phyloP scores from a whole-genome alignment of 208 protist genomes.

The Trypanosoma platydactyli region DNA sequence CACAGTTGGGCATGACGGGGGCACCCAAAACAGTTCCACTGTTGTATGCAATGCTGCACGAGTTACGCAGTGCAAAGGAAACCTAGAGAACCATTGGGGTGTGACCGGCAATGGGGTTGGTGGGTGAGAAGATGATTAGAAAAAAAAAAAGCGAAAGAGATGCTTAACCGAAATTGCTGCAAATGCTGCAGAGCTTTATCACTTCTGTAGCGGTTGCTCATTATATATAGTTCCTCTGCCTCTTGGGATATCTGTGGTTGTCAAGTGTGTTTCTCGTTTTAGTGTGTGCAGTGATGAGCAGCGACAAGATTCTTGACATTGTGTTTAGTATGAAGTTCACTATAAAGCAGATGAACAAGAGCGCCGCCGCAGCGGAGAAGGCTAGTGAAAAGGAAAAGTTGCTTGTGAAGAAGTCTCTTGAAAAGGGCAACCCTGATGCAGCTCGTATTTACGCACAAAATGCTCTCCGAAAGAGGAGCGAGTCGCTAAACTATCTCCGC shows the following conservation, averaged over 20 bases:
- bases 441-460: conserved; percentile 99
- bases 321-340: conserved; percentile 97
- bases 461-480: conserved; percentile 96
- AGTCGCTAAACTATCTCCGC: conserved; percentile 94
- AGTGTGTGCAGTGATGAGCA: conserved; percentile 48
- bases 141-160: neutral
- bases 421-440: conserved; percentile 96
- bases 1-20: conserved; percentile 71
- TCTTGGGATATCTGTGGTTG: neutral
- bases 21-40: conserved; percentile 71
- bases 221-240: no score
- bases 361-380: conserved; percentile 83
- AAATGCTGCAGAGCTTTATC: no score
- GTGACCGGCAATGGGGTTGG: neutral
- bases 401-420: conserved; percentile 94
- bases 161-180: no score
- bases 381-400: conserved; percentile 92
- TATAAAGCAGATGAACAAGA: conserved; percentile 93
- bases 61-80: conserved; percentile 57
- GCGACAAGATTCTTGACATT: conserved; percentile 86
- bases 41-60: conserved; percentile 83
- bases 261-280: neutral
- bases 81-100: neutral
- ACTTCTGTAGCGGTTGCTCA: no score
- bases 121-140: neutral